phyloP scores from a whole-genome alignment of 73 alveolate genomes.

The Tetrahymena malaccensis region DNA sequence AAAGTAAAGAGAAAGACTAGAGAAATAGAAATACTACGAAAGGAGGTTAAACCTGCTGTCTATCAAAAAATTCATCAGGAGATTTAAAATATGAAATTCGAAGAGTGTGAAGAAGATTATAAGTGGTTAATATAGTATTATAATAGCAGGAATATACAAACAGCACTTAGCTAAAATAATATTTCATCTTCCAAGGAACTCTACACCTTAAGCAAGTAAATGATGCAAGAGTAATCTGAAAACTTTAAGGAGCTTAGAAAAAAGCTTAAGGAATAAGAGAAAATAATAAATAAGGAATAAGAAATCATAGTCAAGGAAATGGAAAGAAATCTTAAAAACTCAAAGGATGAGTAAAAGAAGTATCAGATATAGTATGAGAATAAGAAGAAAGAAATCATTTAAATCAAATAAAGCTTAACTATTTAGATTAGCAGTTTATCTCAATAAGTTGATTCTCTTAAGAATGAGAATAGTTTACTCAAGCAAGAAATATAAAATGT shows the following conservation, averaged over 20 bases:
- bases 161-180: not conserved
- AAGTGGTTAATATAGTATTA: not conserved
- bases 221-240: not conserved
- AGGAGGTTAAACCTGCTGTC: not conserved
- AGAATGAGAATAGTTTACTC: not conserved
- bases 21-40: not conserved
- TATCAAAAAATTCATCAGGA: not conserved
- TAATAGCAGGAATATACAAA: not conserved
- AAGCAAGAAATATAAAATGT: not conserved
- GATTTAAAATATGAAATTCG: not conserved
- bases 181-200: not conserved
- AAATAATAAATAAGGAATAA: not conserved
- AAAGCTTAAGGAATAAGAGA: not conserved
- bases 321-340: not conserved
- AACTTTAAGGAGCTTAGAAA: not conserved
- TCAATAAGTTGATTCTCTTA: not conserved
- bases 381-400: not conserved
- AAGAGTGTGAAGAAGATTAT: not conserved
- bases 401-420: not conserved
- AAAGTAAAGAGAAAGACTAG: not conserved
- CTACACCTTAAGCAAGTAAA: not conserved
- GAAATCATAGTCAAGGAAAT: not conserved
- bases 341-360: not conserved
- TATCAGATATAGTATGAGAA: not conserved
- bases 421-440: not conserved